Percentiles rank a stretch among this genome's conserved stretches.
Evolutionary conservation across 2,329 filamentous ascomycete genomes (phyloP).

Genomic region (Penicillium sp.): DNA sequence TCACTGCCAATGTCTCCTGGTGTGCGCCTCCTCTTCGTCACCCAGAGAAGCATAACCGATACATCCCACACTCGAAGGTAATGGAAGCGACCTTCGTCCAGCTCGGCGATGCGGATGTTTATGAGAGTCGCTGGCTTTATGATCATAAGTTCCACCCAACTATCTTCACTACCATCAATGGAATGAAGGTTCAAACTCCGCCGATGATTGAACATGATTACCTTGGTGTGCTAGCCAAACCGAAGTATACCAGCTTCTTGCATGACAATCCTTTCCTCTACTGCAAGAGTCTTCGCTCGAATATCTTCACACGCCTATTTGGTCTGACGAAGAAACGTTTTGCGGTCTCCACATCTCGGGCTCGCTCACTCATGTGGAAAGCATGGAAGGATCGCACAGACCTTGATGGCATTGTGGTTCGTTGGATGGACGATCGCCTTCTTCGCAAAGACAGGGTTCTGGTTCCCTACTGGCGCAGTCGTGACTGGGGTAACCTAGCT

Average conservation of each 20-base stretch:
- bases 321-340: conserved; percentile 41
- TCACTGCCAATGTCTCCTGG: conserved; percentile 60
- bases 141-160: conserved; percentile 56
- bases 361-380: conserved; percentile 57
- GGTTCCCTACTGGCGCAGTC: conserved; percentile 50
- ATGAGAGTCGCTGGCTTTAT: conserved; percentile 55
- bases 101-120: conserved; percentile 51
- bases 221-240: conserved; percentile 49
- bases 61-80: conserved; percentile 60
- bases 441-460: conserved; percentile 53
- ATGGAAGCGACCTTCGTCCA: conserved; percentile 60
- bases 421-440: conserved; percentile 57
- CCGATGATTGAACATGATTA: conserved; percentile 58
- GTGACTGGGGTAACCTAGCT: conserved; percentile 49
- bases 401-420: conserved; percentile 54
- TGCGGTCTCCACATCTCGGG: conserved; percentile 52
- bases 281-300: conserved; percentile 47
- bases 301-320: conserved; percentile 35
- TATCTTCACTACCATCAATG: conserved; percentile 55
- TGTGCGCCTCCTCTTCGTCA: conserved; percentile 56
- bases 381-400: conserved; percentile 52
- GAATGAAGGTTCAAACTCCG: conserved; percentile 55
- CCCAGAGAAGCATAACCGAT: conserved; percentile 56
- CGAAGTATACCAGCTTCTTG: conserved; percentile 47
- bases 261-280: conserved; percentile 58